These are phyloP conservation scores for Elsinoe perseae DNA, from an alignment of 2,329 filamentous ascomycete species.

Conservation along the genomic window DNA sequence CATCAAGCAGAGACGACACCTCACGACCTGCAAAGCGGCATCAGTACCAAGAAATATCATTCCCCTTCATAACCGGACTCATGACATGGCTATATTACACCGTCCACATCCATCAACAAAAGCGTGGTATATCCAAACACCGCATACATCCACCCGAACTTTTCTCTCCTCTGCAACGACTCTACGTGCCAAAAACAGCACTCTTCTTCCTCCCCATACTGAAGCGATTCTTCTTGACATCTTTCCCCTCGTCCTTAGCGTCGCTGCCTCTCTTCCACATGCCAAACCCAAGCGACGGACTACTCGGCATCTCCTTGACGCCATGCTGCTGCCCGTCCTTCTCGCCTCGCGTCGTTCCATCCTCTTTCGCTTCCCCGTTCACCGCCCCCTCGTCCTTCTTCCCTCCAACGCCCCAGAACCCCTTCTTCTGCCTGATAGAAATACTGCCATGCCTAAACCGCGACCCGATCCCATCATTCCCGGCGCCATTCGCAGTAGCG, in stretches of 20 bases:
- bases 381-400: conserved; percentile 39
- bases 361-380: conserved; percentile 24
- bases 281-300: not conserved
- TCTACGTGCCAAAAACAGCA: conserved; percentile 11
- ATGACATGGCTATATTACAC: conserved; percentile 2
- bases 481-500: not conserved
- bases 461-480: conserved; percentile 42
- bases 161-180: not conserved
- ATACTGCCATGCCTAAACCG: conserved; percentile 64
- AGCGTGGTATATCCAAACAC: conserved; percentile 2
- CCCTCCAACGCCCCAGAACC: conserved; percentile 44
- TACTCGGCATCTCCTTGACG: conserved; percentile 16
- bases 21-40: not conserved
- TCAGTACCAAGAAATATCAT: conserved; percentile 1
- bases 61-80: not conserved
- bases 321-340: conserved; percentile 20
- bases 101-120: not conserved
- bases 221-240: conserved; percentile 54
- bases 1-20: not conserved
- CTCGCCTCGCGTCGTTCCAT: conserved; percentile 28
- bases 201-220: conserved; percentile 65
- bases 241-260: conserved; percentile 20
- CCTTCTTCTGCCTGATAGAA: conserved; percentile 69
- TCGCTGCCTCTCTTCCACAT: conserved; percentile 15
- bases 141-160: not conserved